phyloP scores from a whole-genome alignment of 73 alveolate genomes.

The Paramecium sexaurelia region DNA sequence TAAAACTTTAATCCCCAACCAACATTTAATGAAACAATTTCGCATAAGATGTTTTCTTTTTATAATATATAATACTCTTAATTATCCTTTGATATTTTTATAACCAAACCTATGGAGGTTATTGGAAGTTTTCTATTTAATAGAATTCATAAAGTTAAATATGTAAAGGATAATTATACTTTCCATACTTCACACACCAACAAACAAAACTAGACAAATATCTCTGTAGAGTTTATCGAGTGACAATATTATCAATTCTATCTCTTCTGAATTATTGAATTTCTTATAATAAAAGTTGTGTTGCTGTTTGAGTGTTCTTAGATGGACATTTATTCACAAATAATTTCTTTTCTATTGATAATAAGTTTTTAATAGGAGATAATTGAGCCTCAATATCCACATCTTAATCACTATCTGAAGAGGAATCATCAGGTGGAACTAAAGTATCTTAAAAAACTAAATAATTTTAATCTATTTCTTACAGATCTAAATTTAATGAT shows the following conservation, averaged over 20 bases:
- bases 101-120: slow-evolving; percentile 29
- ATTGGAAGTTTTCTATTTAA: neutral
- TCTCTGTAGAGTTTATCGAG: neutral
- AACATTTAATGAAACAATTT: slow-evolving; percentile 16
- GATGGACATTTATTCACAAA: slow-evolving; percentile 29
- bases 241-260: neutral
- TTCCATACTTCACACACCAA: slow-evolving; percentile 41
- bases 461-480: neutral
- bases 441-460: neutral
- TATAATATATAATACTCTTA: slow-evolving; percentile 20
- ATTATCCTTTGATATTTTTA: neutral
- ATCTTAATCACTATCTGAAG: neutral
- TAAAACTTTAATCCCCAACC: slow-evolving; percentile 12
- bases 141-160: neutral
- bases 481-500: neutral
- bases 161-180: slow-evolving; percentile 10
- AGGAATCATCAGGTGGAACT: slow-evolving; percentile 8
- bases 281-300: neutral
- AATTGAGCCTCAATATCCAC: slow-evolving; percentile 28
- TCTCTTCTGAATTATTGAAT: slow-evolving; percentile 43
- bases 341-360: slow-evolving; percentile 41
- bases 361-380: neutral
- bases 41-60: slow-evolving; percentile 12
- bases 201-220: neutral
- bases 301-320: slow-evolving; percentile 1